Evolutionary conservation across 805 yeast species (phyloP).

Genomic region (Ogataea saltuana): DNA sequence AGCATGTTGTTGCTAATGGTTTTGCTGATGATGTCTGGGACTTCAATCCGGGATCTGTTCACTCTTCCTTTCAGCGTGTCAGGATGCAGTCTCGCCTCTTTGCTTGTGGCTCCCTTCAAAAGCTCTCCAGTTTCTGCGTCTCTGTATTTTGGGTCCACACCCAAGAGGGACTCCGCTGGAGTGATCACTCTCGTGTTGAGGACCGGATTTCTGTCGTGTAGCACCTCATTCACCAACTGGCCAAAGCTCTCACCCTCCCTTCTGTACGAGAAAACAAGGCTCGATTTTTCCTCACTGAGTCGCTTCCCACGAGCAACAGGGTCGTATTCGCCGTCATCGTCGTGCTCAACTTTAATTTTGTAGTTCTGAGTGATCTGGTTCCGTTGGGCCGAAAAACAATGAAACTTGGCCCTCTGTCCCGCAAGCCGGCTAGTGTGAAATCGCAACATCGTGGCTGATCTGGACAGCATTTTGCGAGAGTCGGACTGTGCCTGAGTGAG

Average conservation of each 20-base stretch:
- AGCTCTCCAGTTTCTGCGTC: slow-evolving; percentile 34
- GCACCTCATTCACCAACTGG: slow-evolving; percentile 40
- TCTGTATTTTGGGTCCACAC: slow-evolving; percentile 36
- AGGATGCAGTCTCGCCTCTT: slow-evolving; percentile 58
- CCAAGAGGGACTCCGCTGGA: slow-evolving; percentile 37
- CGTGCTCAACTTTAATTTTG: slow-evolving; percentile 28
- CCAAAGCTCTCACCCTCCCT: slow-evolving; percentile 44
- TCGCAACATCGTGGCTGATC: too few relatives aligned
- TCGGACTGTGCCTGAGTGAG: too few relatives aligned
- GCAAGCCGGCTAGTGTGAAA: not conserved
- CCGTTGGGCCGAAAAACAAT: not conserved
- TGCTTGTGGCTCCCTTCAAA: slow-evolving; percentile 42
- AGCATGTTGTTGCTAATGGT: slow-evolving; percentile 66
- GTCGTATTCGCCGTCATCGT: slow-evolving; percentile 21
- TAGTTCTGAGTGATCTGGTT: slow-evolving; percentile 3
- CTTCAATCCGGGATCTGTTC: slow-evolving; percentile 48
- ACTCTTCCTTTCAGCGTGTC: slow-evolving; percentile 58
- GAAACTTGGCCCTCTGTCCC: not conserved
- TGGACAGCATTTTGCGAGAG: too few relatives aligned
- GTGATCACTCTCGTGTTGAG: slow-evolving; percentile 38
- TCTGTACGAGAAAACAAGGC: slow-evolving; percentile 38
- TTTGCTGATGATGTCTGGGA: slow-evolving; percentile 59
- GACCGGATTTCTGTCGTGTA: slow-evolving; percentile 36
- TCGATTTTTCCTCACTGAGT: slow-evolving; percentile 26
- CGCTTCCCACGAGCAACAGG: slow-evolving; percentile 21